Evolutionary conservation across 1,284 basidiomycete genomes (phyloP), one percentile per base, ranked within the genome.

Genomic region (Cerrena zonata): DNA sequence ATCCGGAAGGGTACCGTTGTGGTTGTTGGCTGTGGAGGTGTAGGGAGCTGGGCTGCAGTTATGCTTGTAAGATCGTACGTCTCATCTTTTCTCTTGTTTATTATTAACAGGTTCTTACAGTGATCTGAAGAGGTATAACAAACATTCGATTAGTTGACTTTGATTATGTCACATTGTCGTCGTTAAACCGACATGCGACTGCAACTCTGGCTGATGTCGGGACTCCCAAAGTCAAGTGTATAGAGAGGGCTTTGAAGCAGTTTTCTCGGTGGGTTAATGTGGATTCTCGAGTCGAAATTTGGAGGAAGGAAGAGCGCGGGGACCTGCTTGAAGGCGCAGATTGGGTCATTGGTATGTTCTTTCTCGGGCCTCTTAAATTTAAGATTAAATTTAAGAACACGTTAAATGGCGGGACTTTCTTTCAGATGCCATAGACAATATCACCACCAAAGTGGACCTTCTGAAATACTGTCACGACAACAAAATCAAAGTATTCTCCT

Each of bases 381-480:
- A n/a, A n/a, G n/a, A n/a, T n/a, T n/a, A n/a, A n/a, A n/a, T n/a
- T n/a, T n/a, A n/a, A n/a, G n/a, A n/a, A n/a, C n/a, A n/a, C n/a
- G n/a, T n/a, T n/a, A n/a, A n/a, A n/a, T n/a, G n/a, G n/a, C n/a
- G n/a, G n/a, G n/a, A n/a, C n/a, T n/a, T n/a, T n/a, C 27, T 24
- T 49, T 27, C 60, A 86, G 93, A 96, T 69, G 91, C 91, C 5
- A 98, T 99, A 58, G 94, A 99, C 71, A 97, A 99, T 65, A 93
- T 98, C 56, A 81, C 89, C 42, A 95, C 95, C 1, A 98, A 98
- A 69, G 88, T 94, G 21, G 90, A 94, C 59, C 73, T 95, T 24
- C 75, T 96, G 5, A 84, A 88, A 50, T 84, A 93, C 63, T 95
- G 93, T 61, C 78, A 87, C 59, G 78, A 84, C 52, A 75, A 84